Conservation (phyloP, 208 protist species). For the Naegleria fowleri region DNA sequence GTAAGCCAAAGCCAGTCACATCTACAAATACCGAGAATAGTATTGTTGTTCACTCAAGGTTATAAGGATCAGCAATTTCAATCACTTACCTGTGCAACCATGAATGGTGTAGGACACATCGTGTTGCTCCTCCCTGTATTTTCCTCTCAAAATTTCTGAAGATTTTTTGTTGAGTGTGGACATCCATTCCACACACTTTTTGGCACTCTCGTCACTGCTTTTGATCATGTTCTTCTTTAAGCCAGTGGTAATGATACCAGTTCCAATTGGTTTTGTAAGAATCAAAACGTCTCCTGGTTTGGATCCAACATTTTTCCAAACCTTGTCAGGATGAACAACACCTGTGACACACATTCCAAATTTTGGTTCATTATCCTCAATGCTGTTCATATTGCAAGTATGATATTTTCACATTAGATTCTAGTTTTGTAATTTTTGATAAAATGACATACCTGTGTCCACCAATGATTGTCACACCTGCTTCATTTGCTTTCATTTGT, state of each 20-base stretch:
- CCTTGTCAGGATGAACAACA: constrained; percentile 31
- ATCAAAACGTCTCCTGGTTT: constrained; percentile 54
- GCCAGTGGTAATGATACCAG: constrained; percentile 44
- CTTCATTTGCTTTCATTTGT: constrained; percentile 36
- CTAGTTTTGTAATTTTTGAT: too few species aligned
- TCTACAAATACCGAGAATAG: too few species aligned
- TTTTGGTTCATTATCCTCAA: constrained; percentile 45
- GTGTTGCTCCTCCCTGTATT: neutral
- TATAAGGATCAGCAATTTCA: too few species aligned
- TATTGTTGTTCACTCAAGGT: too few species aligned
- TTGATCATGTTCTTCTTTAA: constrained; percentile 26
- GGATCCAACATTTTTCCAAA: constrained; percentile 43
- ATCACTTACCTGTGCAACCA: constrained; percentile 43
- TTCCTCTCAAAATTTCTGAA: neutral
- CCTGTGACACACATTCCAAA: constrained; percentile 48
- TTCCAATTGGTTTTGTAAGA: constrained; percentile 62
- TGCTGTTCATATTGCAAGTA: neutral
- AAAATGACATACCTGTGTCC: constrained; percentile 35
- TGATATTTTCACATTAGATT: too few species aligned
- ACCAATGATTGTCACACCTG: constrained; percentile 40
- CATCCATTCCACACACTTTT: neutral
- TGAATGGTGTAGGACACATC: constrained; percentile 33
- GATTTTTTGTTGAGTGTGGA: neutral
- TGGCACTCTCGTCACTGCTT: neutral
- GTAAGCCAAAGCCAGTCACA: constrained; percentile 64